Base-by-base conservation (phyloP, 2,329 filamentous ascomycete genomes). In the Simplicillium aogashimaense region DNA sequence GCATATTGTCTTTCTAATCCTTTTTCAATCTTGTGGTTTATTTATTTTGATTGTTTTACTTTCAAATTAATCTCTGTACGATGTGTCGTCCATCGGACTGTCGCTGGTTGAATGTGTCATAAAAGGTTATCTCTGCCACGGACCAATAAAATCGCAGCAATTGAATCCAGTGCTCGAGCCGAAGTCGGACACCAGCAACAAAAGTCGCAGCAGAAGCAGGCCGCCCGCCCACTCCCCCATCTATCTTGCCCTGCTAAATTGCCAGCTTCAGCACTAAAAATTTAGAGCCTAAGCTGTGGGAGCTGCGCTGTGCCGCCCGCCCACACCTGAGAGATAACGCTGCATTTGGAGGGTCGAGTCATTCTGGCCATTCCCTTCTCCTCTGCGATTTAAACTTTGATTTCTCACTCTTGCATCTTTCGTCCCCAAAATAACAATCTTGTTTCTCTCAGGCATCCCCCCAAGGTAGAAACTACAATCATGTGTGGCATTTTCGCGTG, bases 401-500 rank as follows among this genome's bases (percentile, higher is more conserved):
- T 16, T 34, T 16, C 18, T 41, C 44, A 46, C 46, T 50, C 47
- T 49, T 47, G 41, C 39, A 14, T 25, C 14, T 39, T 38, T 36
- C 40, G 30, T 38, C 29, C 36, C 16, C 34, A 29, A 39, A 34
- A 12, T 17, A 29, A 39, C 13, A 38, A 41, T 29, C 29, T 38
- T 25, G 39, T 30, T 29, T 38, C 25, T 36, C 28, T 37, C 29
- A 40, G 34, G 30, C 14, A 35, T 42, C 29, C 39, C 28, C 35
- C 34, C 33, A 18, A 39, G 28, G 42, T 9, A 35, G 37, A 46
- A 53, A 47, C 56, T 54, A 61, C 58, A 72, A 83, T 63, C 55
- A 95, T 95, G 88, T 95, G 88, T 82, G 88, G 88, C 66, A 94
- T 95, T 59, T 95, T 95, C 66, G 89, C 87, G 56, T 95, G 89